Evolutionary conservation across 352 stramenopile species (phyloP), one percentile per base, ranked within the genome.

Genomic region (Globisporangium orthogonon): DNA sequence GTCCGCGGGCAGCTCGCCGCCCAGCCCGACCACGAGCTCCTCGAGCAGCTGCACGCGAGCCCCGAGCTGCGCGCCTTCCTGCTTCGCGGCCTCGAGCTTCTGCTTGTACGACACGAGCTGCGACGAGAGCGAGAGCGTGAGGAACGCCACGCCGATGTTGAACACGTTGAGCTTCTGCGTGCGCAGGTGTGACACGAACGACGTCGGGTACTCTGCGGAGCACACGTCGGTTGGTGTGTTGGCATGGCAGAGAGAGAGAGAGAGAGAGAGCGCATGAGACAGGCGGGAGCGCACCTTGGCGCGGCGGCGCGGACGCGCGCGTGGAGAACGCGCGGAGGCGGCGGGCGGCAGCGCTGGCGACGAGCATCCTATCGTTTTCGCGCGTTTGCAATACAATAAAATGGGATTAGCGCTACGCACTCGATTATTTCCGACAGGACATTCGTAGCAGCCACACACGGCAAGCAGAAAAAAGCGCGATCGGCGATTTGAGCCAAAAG

Each of bases 121-220:
- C 50, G 79, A 89, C 49, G 84, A 89, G n/a, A 94, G 73, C 49
- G 84, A 94, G 37, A 94, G 67, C 63, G 84, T 90, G 56, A 94
- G 66, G 66, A 91, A 88, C 6, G 82, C 81, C 13, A 94, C 63
- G 43, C 84, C 82, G 50, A 94, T 87, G 70, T 91, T 91, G 63
- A 92, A 94, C 63, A 89, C 74, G 52, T 91, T 94, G 50, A 91
- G 69, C 62, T 90, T 90, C 63, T 94, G 78, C 23, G 70, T 89
- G 61, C 70, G 70, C 53, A 91, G 55, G 60, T 94, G 79, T 45
- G 77, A 85, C 51, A 91, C 57, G 65, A 94, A 94, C 48, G 81
- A 91, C 59, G 69, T 89, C 35, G 84, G 84, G 69, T 94, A 94
- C 56, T 84, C 80, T 87, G 50, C 7, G 2, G 3, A 14, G 7